phyloP scores from a whole-genome alignment of 1,284 basidiomycete species.

The Quambalaria eucalypti region DNA sequence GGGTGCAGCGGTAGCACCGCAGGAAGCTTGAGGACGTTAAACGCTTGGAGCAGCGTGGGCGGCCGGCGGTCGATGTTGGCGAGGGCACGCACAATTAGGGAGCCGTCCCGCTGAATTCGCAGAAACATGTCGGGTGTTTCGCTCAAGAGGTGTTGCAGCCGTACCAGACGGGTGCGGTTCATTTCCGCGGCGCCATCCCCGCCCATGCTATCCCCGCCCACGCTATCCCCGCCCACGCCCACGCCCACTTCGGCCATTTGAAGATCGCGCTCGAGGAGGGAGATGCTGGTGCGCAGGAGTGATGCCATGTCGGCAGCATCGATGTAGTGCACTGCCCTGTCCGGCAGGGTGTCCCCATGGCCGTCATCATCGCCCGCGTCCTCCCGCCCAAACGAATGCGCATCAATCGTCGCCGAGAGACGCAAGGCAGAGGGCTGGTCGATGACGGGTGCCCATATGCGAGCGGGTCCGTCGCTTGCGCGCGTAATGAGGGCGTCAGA shows the following conservation, averaged over 20 bases:
- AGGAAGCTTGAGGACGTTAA: constrained; percentile 22
- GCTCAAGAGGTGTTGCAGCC: constrained; percentile 24
- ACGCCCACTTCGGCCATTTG: constrained; percentile 23
- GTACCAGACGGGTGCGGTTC: constrained; percentile 16
- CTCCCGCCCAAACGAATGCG: background rate
- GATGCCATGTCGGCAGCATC: constrained; percentile 13
- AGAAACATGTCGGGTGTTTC: constrained; percentile 33
- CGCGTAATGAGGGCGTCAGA: constrained; percentile 21
- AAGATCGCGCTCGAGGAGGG: constrained; percentile 20
- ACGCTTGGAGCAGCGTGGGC: constrained; percentile 23
- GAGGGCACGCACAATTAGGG: constrained; percentile 19
- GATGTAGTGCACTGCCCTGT: constrained; percentile 13
- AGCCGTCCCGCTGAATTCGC: constrained; percentile 11
- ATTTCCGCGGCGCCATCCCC: constrained; percentile 9
- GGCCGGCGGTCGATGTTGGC: constrained; percentile 31
- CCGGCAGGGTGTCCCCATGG: too few species aligned
- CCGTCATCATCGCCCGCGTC: background rate
- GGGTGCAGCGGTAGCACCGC: constrained; percentile 7
- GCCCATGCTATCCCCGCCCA: constrained; percentile 2
- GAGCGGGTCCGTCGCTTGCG: constrained; percentile 20
- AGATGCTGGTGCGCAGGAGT: constrained; percentile 18
- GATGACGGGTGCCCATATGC: constrained; percentile 31
- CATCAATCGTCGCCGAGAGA: constrained; percentile 21
- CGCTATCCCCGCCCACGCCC: background rate
- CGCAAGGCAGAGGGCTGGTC: constrained; percentile 28